Evolutionary conservation across 169 alveolate species (phyloP).

Genomic region (Cytauxzoon felis): DNA sequence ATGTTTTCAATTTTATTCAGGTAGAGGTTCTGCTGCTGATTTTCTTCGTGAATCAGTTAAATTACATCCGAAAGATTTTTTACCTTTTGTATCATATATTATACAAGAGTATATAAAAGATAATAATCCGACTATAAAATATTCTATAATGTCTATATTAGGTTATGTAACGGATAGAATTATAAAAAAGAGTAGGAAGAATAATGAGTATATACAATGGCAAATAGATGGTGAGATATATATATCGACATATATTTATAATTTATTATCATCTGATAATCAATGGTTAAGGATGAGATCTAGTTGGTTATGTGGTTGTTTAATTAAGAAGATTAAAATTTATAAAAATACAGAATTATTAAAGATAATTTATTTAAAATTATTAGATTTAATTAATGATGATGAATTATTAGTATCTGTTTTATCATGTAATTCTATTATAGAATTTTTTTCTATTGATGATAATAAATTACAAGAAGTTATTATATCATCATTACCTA

Average conservation of each 20-base stretch:
- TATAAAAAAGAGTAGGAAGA: constrained; percentile 2
- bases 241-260: constrained; percentile 14
- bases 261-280: constrained; percentile 21
- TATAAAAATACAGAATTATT: constrained; percentile 39
- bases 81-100: constrained; percentile 3
- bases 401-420: constrained; percentile 45
- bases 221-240: constrained; percentile 54
- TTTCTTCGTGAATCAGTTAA: constrained; percentile 45
- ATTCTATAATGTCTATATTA: constrained; percentile 8
- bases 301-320: constrained; percentile 57
- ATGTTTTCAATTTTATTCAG: constrained; percentile 37
- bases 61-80: constrained; percentile 17
- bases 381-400: constrained; percentile 33
- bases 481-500: constrained; percentile 27
- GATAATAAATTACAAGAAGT: constrained; percentile 28
- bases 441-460: constrained; percentile 31
- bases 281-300: constrained; percentile 53
- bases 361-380: constrained; percentile 17
- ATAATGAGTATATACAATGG: not conserved
- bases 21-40: constrained; percentile 47
- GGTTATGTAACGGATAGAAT: constrained; percentile 20
- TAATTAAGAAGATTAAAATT: constrained; percentile 4
- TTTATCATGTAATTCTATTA: constrained; percentile 45
- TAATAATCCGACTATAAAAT: not conserved
- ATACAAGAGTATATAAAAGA: not conserved